Base-by-base conservation (phyloP, 2,329 filamentous ascomycete species). In the Bipolaris sorokiniana region DNA sequence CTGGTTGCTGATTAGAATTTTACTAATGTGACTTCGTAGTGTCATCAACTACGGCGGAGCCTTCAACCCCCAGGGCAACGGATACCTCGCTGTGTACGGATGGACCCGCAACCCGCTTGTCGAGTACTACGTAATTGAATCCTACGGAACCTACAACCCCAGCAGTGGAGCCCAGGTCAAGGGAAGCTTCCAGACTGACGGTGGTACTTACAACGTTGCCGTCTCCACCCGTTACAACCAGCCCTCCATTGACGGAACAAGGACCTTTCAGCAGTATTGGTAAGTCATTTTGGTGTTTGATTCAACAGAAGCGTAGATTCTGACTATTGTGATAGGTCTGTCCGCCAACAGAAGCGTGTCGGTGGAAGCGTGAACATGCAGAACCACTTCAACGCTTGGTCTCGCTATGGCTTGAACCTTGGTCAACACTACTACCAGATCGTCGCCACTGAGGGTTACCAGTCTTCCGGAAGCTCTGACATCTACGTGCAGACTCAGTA, bases 101-200 rank as follows among this genome's bases (percentile, higher is more conserved):
- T 86, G 84, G 82, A 83, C 81, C 7, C 76, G 70, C 10, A 77
- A 77, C 65, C 82, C 82, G 0, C 74, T 84, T 15, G 75, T 85
- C 63, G 84, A 86, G 63, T 85, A 85, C 76, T 86, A 86, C 72
- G 79, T 86, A 53, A 76, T 85, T 61, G 83, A 86, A 60, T 74
- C 75, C 18, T 81, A 79, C 66, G 81, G 80, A 52, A 77, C 77
- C 56, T 77, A 79, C 63, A 79, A 77, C 23, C 81, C 81, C 5
- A 76, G 76, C 61, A 77, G 79, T 60, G 79, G 74, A 13, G 54
- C 65, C 18, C 79, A 77, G 3, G 68, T 72, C 52, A 80, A 80
- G 61, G 84, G 83, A 13, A 80, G 78, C 49, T 77, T 86, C 58
- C 79, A 75, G 15, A 76, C 72, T 31, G 83, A 84, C 33, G 83